A percentile compares a stretch with the other conserved stretches of the same genome.
Evolutionary conservation across 1,139 yeast genomes (phyloP).

Genomic region (Geotrichum fermentans): DNA sequence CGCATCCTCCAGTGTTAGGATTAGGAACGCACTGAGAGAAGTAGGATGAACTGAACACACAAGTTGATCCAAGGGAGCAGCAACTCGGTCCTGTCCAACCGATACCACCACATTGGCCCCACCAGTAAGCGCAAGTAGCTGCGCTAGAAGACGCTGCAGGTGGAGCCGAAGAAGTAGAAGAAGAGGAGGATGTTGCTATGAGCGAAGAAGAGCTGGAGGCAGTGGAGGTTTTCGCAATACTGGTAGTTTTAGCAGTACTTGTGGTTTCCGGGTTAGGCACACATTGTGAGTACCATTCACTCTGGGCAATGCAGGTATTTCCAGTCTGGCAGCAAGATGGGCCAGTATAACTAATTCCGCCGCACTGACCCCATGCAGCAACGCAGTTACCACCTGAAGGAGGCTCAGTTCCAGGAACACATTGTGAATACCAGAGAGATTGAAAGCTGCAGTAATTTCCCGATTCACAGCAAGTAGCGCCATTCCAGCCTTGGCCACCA

Average conservation of each 20-base stretch:
- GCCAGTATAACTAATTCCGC: conserved; percentile 2
- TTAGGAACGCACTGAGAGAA: conserved; percentile 18
- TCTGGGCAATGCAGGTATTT: neutral
- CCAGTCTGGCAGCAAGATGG: conserved; percentile 9
- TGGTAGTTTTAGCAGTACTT: neutral
- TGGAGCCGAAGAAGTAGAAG: neutral
- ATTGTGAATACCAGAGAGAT: conserved; percentile 11
- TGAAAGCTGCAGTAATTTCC: conserved; percentile 9
- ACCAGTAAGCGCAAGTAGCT: conserved; percentile 15
- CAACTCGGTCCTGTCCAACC: conserved; percentile 19
- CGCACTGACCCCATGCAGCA: conserved; percentile 3
- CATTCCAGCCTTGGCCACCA: conserved; percentile 9
- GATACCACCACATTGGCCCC: conserved; percentile 21
- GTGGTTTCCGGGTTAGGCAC: neutral
- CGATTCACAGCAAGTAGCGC: conserved; percentile 13
- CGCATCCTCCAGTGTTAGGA: conserved; percentile 6
- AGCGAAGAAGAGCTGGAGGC: neutral
- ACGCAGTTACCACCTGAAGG: neutral
- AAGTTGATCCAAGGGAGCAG: conserved; percentile 18
- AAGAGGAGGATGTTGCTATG: neutral
- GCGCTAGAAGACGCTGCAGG: neutral
- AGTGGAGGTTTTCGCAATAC: no score
- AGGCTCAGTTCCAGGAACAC: neutral
- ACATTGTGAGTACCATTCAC: conserved; percentile 9
- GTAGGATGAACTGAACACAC: conserved; percentile 1